phyloP scores from a whole-genome alignment of 1,284 basidiomycete genomes.

The Leccinum variabile region DNA sequence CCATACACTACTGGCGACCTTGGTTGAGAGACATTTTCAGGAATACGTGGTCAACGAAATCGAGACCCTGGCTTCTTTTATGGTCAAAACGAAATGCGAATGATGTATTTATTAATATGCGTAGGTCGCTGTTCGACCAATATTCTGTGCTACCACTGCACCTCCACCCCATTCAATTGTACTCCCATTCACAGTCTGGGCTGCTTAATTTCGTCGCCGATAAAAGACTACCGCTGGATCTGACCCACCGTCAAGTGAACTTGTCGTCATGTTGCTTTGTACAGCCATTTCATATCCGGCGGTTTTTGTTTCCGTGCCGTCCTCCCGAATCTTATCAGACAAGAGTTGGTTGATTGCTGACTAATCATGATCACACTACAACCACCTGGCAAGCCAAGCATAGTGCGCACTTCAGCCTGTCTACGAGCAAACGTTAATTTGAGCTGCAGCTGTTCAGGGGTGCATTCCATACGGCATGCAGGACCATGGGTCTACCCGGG shows the following conservation, averaged over 20 bases:
- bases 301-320: background rate
- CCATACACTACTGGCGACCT: conserved; percentile 59
- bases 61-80: conserved; percentile 76
- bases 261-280: background rate
- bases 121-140: conserved; percentile 21
- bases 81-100: conserved; percentile 64
- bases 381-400: background rate
- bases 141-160: conserved; percentile 10
- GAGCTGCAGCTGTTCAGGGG: background rate
- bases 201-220: background rate
- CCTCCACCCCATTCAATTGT: conserved; percentile 18
- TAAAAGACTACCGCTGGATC: conserved; percentile 2
- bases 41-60: conserved; percentile 69
- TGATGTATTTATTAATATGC: conserved; percentile 26
- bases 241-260: conserved; percentile 1
- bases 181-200: conserved; percentile 10
- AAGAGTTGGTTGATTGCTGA: conserved; percentile 17
- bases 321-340: conserved; percentile 29
- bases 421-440: background rate
- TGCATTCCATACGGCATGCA: background rate
- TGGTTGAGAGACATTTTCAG: conserved; percentile 70
- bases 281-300: conserved; percentile 1
- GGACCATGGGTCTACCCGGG: conserved; percentile 1
- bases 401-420: background rate
- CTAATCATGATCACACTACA: conserved; percentile 16